Evolutionary conservation across 495 filamentous ascomycete species (phyloP).

Genomic region (Penicillium lividum): DNA sequence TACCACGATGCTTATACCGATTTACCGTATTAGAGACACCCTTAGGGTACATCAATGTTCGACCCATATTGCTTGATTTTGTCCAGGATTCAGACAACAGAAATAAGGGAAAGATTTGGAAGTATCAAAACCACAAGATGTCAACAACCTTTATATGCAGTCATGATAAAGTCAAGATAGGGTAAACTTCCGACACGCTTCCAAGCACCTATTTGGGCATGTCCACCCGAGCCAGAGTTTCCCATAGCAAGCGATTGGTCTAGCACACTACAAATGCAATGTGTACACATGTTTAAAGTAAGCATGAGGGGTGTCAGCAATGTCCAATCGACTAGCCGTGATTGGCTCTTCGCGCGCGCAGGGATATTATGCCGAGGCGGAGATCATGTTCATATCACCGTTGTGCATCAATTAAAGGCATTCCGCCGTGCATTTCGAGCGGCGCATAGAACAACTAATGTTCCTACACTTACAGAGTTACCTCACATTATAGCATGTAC

Average conservation of each 20-base stretch:
- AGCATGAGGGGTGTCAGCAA: neutral
- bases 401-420: too few relatives aligned
- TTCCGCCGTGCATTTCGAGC: too few relatives aligned
- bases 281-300: neutral
- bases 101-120: neutral
- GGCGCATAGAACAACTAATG: too few relatives aligned
- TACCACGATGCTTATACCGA: slow-evolving; percentile 68
- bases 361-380: neutral
- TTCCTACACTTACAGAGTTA: too few relatives aligned
- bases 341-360: neutral
- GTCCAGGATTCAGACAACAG: neutral
- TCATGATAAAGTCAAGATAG: neutral
- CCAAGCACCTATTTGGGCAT: neutral
- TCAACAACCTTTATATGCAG: neutral
- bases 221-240: neutral
- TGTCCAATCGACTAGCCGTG: neutral
- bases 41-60: slow-evolving; percentile 67
- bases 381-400: too few relatives aligned
- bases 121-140: too few relatives aligned
- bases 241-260: neutral
- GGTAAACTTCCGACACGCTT: slow-evolving; percentile 4
- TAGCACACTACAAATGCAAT: neutral
- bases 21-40: slow-evolving; percentile 69
- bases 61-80: slow-evolving; percentile 37
- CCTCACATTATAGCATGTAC: too few relatives aligned